Evolutionary conservation across 2,329 filamentous ascomycete species (phyloP).

Genomic region (Epichloe brachyelytri): DNA sequence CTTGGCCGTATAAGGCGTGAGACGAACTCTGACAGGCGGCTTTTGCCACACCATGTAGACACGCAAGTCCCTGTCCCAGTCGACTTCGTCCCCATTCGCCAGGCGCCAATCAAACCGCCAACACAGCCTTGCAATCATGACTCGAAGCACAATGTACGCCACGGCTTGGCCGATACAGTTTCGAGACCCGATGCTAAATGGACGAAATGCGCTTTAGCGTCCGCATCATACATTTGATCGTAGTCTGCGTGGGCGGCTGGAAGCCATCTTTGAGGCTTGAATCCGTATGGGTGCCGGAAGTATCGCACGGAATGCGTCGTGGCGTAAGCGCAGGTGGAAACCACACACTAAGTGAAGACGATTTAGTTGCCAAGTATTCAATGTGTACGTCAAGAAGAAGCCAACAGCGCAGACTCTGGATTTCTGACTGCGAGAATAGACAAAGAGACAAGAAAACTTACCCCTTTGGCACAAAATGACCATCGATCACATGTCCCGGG

Average conservation of each 20-base stretch:
- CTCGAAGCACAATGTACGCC: neutral
- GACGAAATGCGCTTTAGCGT: neutral
- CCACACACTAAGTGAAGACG: neutral
- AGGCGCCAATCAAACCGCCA: neutral
- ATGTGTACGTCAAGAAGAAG: too few relatives aligned
- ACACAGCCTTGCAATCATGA: neutral
- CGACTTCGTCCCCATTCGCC: neutral
- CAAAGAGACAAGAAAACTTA: neutral
- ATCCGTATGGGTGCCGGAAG: neutral
- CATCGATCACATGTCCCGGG: neutral
- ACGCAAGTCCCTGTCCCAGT: neutral
- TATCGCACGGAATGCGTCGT: neutral
- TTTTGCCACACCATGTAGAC: neutral
- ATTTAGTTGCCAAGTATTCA: too few relatives aligned
- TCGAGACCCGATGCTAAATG: neutral
- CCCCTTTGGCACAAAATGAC: neutral
- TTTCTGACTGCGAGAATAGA: too few relatives aligned
- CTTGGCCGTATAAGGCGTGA: neutral
- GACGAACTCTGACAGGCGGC: neutral
- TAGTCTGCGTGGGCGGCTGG: neutral
- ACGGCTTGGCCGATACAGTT: neutral
- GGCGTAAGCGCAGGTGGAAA: neutral
- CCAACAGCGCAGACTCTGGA: too few relatives aligned
- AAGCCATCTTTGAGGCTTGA: neutral
- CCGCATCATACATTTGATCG: neutral